Evolutionary conservation across 2,329 filamentous ascomycete species (phyloP), one percentile per base, ranked within the genome.

Genomic region (Calycina herbarum): DNA sequence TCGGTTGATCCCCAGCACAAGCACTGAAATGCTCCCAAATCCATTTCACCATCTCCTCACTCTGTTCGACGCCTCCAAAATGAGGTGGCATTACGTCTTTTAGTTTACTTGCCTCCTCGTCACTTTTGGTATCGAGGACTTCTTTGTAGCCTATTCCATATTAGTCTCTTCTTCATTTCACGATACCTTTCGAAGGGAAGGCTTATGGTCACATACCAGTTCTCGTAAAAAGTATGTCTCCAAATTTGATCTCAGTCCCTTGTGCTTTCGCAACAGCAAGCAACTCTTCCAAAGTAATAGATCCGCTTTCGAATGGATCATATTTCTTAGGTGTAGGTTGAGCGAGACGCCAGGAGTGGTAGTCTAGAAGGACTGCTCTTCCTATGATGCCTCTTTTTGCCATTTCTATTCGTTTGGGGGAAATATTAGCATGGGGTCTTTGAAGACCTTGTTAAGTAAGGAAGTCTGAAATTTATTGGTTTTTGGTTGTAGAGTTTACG

Each of bases 321-420:
- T 79, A 75, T 15, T 70, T 67, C 73, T 80, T 71, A 2, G 62
- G 60, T 35, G 68, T 62, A 72, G 72, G 69, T 38, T 80, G 76
- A 15, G 77, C 73, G 13, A 77, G 67, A 10, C 79, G 73, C 69
- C 81, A 60, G 24, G 33, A 17, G 58, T 60, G 79, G 66, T 82
- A 82, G 69, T 86, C 84, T 42, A 86, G 72, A n/a, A 87, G 73
- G 1, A 86, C 77, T 2, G 82, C 84, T 0, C 84, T 77, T n/a
- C 83, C 84, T 0, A 85, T 82, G 57, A 86, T 85, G 17, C 84
- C 84, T 62, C 67, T 64, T 0, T 65, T 57, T 8, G 40, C 59
- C 2, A 51, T 42, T 3, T 40, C 58, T 60, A 17, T 27, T 8
- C 24, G 20, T 59, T 7, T 35, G 20, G 27, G 15, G 3, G 15